Conservation (phyloP, 805 yeast genomes). For the Brettanomyces nanus region DNA sequence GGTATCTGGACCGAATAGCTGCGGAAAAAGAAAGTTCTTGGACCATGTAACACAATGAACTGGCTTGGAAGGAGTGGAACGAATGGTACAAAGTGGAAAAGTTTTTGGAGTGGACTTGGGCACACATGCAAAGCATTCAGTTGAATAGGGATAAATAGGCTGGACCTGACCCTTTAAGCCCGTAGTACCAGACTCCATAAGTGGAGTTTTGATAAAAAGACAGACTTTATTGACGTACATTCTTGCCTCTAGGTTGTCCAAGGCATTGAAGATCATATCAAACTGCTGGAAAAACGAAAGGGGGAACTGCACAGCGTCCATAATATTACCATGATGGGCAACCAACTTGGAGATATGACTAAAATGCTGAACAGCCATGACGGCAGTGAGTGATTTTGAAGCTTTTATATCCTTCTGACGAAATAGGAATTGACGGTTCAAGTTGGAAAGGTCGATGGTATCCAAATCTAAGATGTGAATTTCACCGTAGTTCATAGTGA, state of each 20-base stretch:
- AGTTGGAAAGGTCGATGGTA: constrained; percentile 85
- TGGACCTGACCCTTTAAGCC: constrained; percentile 93
- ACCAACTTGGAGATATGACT: constrained; percentile 55
- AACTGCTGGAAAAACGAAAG: constrained; percentile 73
- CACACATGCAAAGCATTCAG: constrained; percentile 93
- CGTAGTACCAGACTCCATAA: constrained; percentile 92
- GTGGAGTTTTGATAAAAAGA: constrained; percentile 61
- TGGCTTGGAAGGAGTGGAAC: constrained; percentile 95
- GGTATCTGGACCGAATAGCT: constrained; percentile 47
- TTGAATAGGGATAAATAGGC: constrained; percentile 71
- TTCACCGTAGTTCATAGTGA: constrained; percentile 75
- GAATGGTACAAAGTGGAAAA: constrained; percentile 92
- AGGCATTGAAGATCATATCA: constrained; percentile 77
- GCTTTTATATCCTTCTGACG: constrained; percentile 84
- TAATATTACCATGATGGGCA: constrained; percentile 83
- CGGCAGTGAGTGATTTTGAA: constrained; percentile 81
- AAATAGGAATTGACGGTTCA: constrained; percentile 89
- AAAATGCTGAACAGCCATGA: constrained; percentile 70
- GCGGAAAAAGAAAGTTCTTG: constrained; percentile 77
- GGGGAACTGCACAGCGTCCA: constrained; percentile 66
- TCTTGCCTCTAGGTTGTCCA: constrained; percentile 91
- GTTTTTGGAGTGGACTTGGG: constrained; percentile 83
- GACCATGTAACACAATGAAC: constrained; percentile 98
- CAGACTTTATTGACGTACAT: constrained; percentile 81
- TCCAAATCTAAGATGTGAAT: constrained; percentile 92